Percentiles rank a stretch among this genome's conserved stretches.
Conservation (phyloP, 2,329 filamentous ascomycete species). For the Magnaporthales sp. region DNA sequence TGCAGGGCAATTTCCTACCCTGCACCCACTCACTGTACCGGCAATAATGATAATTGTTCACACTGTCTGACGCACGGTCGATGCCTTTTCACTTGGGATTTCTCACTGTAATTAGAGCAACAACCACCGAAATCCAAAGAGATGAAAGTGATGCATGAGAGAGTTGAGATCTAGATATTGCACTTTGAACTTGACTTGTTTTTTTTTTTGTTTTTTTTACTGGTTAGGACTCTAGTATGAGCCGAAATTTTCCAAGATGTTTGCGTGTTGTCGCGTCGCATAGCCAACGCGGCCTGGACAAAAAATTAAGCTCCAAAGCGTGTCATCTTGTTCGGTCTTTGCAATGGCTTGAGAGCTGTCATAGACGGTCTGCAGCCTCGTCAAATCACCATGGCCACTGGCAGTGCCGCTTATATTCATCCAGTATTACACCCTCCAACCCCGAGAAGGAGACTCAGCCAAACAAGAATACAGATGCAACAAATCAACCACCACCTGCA, state of each 20-base stretch:
- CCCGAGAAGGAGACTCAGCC: background rate
- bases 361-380: background rate
- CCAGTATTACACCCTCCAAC: background rate
- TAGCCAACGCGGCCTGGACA: background rate
- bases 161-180: background rate
- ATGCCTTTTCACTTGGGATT: background rate
- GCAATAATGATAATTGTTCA: background rate
- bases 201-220: background rate
- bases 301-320: background rate
- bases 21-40: background rate
- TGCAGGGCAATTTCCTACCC: background rate
- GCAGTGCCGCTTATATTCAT: background rate
- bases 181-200: background rate
- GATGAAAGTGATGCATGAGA: background rate
- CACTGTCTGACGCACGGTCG: background rate
- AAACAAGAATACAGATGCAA: background rate
- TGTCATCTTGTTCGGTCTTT: background rate
- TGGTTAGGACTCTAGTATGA: background rate
- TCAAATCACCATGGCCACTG: background rate
- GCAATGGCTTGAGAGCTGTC: background rate
- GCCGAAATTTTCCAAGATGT: background rate
- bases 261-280: background rate
- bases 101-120: background rate
- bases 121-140: background rate
- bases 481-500: background rate